phyloP scores from a whole-genome alignment of 140 eudicot species.

The Ambrosia hybrid region DNA sequence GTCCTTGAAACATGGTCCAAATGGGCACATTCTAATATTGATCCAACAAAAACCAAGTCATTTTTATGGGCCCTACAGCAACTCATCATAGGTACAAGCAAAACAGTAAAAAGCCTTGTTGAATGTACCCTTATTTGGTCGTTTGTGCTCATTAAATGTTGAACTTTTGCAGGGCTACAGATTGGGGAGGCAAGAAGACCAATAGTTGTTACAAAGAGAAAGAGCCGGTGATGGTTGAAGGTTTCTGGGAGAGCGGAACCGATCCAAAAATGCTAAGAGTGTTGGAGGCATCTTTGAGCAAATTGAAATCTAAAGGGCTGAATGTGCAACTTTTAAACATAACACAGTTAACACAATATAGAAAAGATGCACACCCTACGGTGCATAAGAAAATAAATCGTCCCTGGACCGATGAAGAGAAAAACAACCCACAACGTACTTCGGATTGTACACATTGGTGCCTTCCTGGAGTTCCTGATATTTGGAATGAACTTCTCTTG shows the following conservation, averaged over 20 bases:
- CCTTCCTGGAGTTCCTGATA: slow-evolving; percentile 40
- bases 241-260: slow-evolving; percentile 37
- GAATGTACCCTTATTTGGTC: not conserved
- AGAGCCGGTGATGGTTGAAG: slow-evolving; percentile 30
- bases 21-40: not conserved
- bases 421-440: slow-evolving; percentile 27
- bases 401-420: slow-evolving; percentile 17
- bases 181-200: slow-evolving; percentile 34
- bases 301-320: slow-evolving; percentile 35
- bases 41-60: not conserved
- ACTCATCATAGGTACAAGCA: slow-evolving; percentile 3
- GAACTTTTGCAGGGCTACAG: slow-evolving; percentile 21
- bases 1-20: slow-evolving; percentile 16
- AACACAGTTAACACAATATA: slow-evolving; percentile 48
- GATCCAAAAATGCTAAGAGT: slow-evolving; percentile 36
- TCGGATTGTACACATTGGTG: slow-evolving; percentile 51
- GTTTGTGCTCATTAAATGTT: not conserved
- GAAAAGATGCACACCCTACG: slow-evolving; percentile 53
- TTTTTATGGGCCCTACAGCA: slow-evolving; percentile 13
- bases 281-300: slow-evolving; percentile 32
- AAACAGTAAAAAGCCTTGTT: too few species aligned
- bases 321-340: slow-evolving; percentile 45
- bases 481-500: slow-evolving; percentile 38
- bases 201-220: slow-evolving; percentile 42
- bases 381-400: slow-evolving; percentile 33